Conservation (phyloP, 192 early-diverging fungal genomes). For the Backusella parvicylindrica region DNA sequence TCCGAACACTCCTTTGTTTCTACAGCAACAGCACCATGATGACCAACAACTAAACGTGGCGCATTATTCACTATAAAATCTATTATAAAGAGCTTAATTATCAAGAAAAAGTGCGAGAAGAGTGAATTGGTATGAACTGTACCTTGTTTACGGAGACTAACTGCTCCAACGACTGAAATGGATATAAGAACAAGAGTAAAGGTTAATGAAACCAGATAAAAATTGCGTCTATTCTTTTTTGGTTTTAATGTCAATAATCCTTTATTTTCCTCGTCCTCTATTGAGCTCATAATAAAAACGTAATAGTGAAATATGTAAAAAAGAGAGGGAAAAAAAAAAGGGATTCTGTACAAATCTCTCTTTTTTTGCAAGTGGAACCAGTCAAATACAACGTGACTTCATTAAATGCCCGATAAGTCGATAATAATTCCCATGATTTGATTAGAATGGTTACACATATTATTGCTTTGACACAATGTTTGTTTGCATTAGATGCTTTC, state of each 20-base stretch:
- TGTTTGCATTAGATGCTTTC: not conserved
- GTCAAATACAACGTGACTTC: not conserved
- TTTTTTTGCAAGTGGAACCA: not conserved
- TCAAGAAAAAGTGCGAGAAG: no score
- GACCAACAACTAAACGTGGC: conserved; percentile 36
- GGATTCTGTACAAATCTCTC: not conserved
- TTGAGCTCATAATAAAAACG: not conserved
- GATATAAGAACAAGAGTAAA: not conserved
- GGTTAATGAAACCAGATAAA: not conserved
- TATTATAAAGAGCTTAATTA: not conserved
- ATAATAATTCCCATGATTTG: not conserved
- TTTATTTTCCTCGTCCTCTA: not conserved
- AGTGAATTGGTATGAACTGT: not conserved
- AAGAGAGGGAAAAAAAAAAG: not conserved
- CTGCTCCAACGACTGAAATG: not conserved
- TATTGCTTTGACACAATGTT: not conserved
- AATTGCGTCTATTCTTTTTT: not conserved
- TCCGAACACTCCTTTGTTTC: conserved; percentile 67
- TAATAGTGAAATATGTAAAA: not conserved
- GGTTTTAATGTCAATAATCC: not conserved
- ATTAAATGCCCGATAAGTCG: not conserved
- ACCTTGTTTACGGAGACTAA: not conserved
- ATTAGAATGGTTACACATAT: not conserved
- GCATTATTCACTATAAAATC: not conserved
- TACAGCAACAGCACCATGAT: conserved; percentile 63